Percentiles rank a stretch among this genome's conserved stretches.
These are phyloP conservation scores for Stachybotrys chlorohalonatus DNA, from an alignment of 2,329 filamentous ascomycete genomes.

Conservation along the genomic window DNA sequence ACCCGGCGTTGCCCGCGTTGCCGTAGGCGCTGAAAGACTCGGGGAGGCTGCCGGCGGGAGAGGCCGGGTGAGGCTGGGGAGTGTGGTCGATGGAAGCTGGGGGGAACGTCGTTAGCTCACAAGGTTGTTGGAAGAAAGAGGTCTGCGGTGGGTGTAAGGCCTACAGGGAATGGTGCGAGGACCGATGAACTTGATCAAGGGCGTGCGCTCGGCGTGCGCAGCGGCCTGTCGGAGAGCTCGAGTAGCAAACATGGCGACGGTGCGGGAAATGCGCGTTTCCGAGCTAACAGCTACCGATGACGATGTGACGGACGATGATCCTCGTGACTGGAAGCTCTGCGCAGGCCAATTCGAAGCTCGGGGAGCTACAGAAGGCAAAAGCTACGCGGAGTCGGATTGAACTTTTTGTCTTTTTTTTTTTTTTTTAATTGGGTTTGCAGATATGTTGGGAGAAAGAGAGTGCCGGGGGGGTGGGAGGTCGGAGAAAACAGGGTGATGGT, in stretches of 20 bases:
- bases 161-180: constrained; percentile 50
- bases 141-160: constrained; percentile 11
- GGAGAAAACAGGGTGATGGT: constrained; percentile 1
- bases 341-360: neutral
- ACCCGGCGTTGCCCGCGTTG: constrained; percentile 17
- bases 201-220: constrained; percentile 49
- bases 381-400: neutral
- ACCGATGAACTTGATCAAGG: constrained; percentile 54
- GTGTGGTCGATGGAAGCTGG: constrained; percentile 66
- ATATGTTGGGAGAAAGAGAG: no score
- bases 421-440: no score
- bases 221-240: constrained; percentile 49
- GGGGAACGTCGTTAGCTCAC: constrained; percentile 8
- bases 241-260: constrained; percentile 42
- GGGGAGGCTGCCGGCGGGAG: constrained; percentile 57
- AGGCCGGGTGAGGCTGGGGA: constrained; percentile 64
- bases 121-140: neutral
- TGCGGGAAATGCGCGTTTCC: neutral
- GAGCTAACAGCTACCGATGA: no score
- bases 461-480: neutral
- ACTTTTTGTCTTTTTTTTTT: neutral
- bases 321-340: neutral
- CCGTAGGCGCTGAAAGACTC: constrained; percentile 32
- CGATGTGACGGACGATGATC: constrained; percentile 1
- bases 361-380: neutral